Conservation (phyloP, 176 grass and related monocot species). For the Phoenix dactylifera region DNA sequence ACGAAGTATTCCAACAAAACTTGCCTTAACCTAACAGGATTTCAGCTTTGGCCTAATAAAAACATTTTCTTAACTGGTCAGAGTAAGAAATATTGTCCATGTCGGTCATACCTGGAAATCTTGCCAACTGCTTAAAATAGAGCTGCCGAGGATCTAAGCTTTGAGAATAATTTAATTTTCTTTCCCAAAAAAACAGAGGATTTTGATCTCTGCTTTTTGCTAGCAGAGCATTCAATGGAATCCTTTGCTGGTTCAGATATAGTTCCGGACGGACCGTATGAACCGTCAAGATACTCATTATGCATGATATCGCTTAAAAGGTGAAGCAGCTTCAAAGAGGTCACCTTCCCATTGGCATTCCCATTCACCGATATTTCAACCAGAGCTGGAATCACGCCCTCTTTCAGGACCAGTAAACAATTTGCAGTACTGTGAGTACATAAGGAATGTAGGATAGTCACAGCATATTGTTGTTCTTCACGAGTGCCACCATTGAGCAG, state of each 20-base stretch:
- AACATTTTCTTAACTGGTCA: too few relatives aligned
- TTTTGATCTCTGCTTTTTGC: slow-evolving; percentile 29
- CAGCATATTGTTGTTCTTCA: slow-evolving; percentile 57
- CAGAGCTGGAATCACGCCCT: slow-evolving; percentile 86
- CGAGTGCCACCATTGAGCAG: slow-evolving; percentile 58
- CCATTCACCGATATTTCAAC: slow-evolving; percentile 82
- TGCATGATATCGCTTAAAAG: slow-evolving; percentile 66
- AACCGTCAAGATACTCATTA: slow-evolving; percentile 33
- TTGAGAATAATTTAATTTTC: slow-evolving; percentile 52
- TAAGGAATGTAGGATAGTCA: slow-evolving; percentile 51
- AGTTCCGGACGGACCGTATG: slow-evolving; percentile 33
- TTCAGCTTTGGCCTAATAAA: too few relatives aligned
- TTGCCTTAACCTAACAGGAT: too few relatives aligned
- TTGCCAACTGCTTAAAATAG: slow-evolving; percentile 2
- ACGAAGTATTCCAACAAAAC: slow-evolving; percentile 44
- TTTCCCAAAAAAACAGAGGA: slow-evolving; percentile 15
- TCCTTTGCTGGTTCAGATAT: slow-evolving; percentile 17
- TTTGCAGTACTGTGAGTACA: slow-evolving; percentile 50
- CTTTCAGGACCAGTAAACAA: slow-evolving; percentile 68
- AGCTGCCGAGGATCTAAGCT: slow-evolving; percentile 30
- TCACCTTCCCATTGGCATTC: slow-evolving; percentile 42
- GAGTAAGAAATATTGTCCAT: slow-evolving; percentile 31
- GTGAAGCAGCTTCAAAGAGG: slow-evolving; percentile 52
- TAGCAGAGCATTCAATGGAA: slow-evolving; percentile 20
- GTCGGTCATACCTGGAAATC: slow-evolving; percentile 9